Percentiles rank a stretch among this genome's conserved stretches.
Evolutionary conservation across 2,329 filamentous ascomycete genomes (phyloP).

Genomic region (Coniochaeta sp.): DNA sequence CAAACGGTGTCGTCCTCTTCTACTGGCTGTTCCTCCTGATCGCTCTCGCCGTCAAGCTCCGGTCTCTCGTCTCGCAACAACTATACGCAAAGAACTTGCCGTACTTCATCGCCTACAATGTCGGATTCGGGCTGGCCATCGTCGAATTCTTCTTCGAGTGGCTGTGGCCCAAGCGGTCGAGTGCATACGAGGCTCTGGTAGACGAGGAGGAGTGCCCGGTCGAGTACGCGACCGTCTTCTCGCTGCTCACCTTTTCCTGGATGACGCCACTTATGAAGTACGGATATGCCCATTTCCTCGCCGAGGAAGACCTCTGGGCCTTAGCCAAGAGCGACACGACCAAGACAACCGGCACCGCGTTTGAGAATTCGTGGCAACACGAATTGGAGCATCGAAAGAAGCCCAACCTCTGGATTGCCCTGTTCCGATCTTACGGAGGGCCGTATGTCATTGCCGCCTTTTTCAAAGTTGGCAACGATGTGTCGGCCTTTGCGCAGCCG

Average conservation of each 20-base stretch:
- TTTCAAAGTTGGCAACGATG: slow-evolving; percentile 85
- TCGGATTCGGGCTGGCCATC: slow-evolving; percentile 62
- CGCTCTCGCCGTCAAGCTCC: slow-evolving; percentile 72
- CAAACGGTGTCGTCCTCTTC: slow-evolving; percentile 82
- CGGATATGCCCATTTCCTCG: slow-evolving; percentile 86
- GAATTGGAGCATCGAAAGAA: slow-evolving; percentile 62
- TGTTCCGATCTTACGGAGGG: slow-evolving; percentile 77
- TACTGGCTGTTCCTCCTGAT: slow-evolving; percentile 88
- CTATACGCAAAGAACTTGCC: slow-evolving; percentile 57
- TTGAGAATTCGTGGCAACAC: slow-evolving; percentile 69
- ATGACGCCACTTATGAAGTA: slow-evolving; percentile 98
- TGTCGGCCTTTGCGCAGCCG: slow-evolving; percentile 82
- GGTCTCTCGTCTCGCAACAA: slow-evolving; percentile 75
- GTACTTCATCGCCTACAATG: slow-evolving; percentile 72
- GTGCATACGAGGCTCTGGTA: slow-evolving; percentile 50
- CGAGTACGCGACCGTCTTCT: slow-evolving; percentile 92
- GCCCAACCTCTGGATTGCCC: slow-evolving; percentile 80
- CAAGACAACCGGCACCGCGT: slow-evolving; percentile 59
- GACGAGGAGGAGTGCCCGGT: slow-evolving; percentile 62
- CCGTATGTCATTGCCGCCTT: slow-evolving; percentile 76
- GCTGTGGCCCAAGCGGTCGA: slow-evolving; percentile 73
- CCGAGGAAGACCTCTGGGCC: slow-evolving; percentile 94
- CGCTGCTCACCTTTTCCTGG: slow-evolving; percentile 90
- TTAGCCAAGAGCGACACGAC: slow-evolving; percentile 76
- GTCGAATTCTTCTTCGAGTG: slow-evolving; percentile 76